Percentiles rank a stretch among this genome's conserved stretches.
Conservation (phyloP, 371 early-diverging fungal genomes). For the Vairimorpha necatrix region DNA sequence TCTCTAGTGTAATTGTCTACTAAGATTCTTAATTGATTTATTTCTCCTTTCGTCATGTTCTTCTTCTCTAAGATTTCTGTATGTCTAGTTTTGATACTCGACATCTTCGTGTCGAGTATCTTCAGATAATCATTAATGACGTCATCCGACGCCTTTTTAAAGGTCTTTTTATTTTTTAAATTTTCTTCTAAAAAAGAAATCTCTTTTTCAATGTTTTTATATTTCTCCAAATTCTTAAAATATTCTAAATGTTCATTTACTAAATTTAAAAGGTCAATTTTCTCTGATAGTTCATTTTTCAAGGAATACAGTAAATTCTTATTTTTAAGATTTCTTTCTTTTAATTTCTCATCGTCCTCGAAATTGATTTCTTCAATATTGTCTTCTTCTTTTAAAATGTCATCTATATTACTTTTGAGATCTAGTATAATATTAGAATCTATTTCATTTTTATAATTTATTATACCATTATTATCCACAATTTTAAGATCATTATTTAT, state of each 20-base stretch:
- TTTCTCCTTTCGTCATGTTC: constrained; percentile 70
- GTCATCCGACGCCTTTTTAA: neutral
- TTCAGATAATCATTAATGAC: constrained; percentile 3
- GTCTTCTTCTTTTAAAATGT: too few species aligned
- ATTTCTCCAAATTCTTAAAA: constrained; percentile 35
- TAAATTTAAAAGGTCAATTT: neutral
- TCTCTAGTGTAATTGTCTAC: constrained; percentile 67
- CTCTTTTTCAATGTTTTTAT: constrained; percentile 5
- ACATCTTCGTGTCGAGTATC: constrained; percentile 10
- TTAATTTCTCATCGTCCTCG: neutral
- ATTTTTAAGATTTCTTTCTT: neutral
- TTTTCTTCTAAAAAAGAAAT: constrained; percentile 32
- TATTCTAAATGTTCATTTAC: constrained; percentile 16
- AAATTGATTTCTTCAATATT: neutral
- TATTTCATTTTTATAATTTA: neutral
- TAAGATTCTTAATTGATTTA: constrained; percentile 74
- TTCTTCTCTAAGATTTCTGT: constrained; percentile 30
- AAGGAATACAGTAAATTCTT: neutral
- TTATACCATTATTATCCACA: neutral
- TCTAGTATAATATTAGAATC: neutral
- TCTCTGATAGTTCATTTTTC: constrained; percentile 11
- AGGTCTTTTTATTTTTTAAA: neutral
- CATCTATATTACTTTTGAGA: too few species aligned
- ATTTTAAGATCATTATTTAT: neutral
- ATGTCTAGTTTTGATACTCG: constrained; percentile 26